Conservation (phyloP, 805 yeast genomes). For the Ogataea paraovalis region DNA sequence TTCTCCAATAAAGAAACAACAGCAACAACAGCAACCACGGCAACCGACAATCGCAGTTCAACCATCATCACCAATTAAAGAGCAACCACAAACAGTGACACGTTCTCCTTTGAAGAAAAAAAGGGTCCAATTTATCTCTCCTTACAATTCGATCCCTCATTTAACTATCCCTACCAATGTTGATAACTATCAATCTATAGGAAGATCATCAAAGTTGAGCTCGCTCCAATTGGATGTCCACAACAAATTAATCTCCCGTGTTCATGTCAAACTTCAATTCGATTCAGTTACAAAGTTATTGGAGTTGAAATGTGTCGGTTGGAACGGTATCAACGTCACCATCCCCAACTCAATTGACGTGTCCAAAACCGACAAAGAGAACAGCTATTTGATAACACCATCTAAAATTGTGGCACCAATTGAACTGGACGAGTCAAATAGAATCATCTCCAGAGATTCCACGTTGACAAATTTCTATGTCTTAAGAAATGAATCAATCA, state of each 20-base stretch:
- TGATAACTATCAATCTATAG: constrained; percentile 33
- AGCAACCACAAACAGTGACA: background rate
- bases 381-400: constrained; percentile 16
- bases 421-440: constrained; percentile 8
- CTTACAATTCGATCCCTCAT: constrained; percentile 17
- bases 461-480: constrained; percentile 53
- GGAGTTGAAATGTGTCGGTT: constrained; percentile 67
- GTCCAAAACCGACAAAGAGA: constrained; percentile 5
- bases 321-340: constrained; percentile 70
- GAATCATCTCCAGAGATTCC: constrained; percentile 39
- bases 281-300: constrained; percentile 37
- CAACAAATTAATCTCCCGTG: constrained; percentile 61
- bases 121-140: constrained; percentile 29
- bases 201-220: constrained; percentile 65
- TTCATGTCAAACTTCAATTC: constrained; percentile 54
- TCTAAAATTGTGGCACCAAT: constrained; percentile 1
- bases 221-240: constrained; percentile 44
- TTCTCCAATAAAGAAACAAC: background rate
- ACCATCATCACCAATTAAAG: constrained; percentile 34
- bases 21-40: background rate
- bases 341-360: constrained; percentile 48
- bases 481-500: constrained; percentile 57
- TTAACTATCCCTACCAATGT: constrained; percentile 32
- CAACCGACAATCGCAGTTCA: background rate
- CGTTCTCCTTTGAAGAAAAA: background rate